phyloP scores from a whole-genome alignment of 2,329 filamentous ascomycete genomes.

The Colletotrichum sojae region DNA sequence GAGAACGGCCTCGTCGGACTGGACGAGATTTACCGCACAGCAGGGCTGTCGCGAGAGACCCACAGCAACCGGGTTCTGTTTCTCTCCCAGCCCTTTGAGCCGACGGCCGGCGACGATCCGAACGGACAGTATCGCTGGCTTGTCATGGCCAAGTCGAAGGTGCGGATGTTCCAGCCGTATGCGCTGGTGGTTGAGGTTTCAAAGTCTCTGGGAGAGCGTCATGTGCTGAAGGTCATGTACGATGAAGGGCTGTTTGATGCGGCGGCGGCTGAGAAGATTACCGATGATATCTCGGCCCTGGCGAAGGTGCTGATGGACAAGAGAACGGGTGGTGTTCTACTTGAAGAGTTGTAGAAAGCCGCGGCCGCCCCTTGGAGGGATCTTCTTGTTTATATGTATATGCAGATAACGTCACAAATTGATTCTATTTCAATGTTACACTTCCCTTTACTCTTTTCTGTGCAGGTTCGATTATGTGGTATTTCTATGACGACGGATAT shows the following conservation, averaged over 20 bases:
- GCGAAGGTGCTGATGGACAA: neutral
- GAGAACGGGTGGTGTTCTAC: neutral
- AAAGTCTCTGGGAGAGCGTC: constrained; percentile 9
- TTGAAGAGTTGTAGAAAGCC: neutral
- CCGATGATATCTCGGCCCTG: neutral
- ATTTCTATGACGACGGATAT: too few species aligned
- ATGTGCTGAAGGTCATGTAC: constrained; percentile 14
- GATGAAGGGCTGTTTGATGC: neutral
- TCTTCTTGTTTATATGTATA: too few species aligned
- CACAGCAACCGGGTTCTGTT: too few species aligned
- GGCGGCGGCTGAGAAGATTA: constrained; percentile 1
- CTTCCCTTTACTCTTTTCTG: too few species aligned
- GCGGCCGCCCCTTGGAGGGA: too few species aligned
- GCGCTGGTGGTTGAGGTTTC: constrained; percentile 20
- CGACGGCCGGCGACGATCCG: neutral
- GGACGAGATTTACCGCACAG: too few species aligned
- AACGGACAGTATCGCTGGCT: constrained; percentile 12
- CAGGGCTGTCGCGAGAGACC: too few species aligned
- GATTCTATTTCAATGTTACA: too few species aligned
- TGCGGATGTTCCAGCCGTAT: constrained; percentile 17
- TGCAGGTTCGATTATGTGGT: too few species aligned
- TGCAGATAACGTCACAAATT: too few species aligned
- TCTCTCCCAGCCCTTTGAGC: constrained; percentile 17
- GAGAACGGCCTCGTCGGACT: too few species aligned
- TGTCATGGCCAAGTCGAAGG: constrained; percentile 16